Evolutionary conservation across 129 eudicot genomes (phyloP).

Genomic region (carrot (Daucus carota)): DNA sequence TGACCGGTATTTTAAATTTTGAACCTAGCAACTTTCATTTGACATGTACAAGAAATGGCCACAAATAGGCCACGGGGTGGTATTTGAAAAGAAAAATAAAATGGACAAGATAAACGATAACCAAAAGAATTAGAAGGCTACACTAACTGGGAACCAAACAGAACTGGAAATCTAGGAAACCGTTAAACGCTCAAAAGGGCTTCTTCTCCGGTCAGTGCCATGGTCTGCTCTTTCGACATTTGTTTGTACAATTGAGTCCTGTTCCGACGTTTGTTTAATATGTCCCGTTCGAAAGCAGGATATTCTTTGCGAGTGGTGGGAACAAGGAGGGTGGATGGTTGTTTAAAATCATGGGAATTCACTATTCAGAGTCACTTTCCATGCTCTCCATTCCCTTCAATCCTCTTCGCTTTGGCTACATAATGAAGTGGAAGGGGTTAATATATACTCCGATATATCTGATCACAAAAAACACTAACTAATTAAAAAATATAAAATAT

Average conservation of each 20-base stretch:
- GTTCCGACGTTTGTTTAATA: neutral
- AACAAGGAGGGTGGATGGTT: neutral
- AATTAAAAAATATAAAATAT: too few species aligned
- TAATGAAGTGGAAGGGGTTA: neutral
- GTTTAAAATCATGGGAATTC: neutral
- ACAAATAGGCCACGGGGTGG: neutral
- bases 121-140: neutral
- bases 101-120: neutral
- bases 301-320: too few species aligned
- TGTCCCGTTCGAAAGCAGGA: neutral
- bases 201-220: too few species aligned
- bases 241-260: neutral
- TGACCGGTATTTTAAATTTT: too few species aligned
- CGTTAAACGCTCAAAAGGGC: too few species aligned
- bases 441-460: neutral
- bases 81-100: neutral
- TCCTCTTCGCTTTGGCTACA: constrained; percentile 28
- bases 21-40: too few species aligned
- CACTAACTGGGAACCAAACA: neutral
- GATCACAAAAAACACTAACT: too few species aligned
- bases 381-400: constrained; percentile 35
- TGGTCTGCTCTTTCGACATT: neutral
- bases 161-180: neutral
- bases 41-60: neutral
- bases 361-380: constrained; percentile 31